A percentile compares a stretch with the other conserved stretches of the same genome.
Conservation (phyloP, 2,329 filamentous ascomycete genomes). For the Fragosphaeria purpurea region DNA sequence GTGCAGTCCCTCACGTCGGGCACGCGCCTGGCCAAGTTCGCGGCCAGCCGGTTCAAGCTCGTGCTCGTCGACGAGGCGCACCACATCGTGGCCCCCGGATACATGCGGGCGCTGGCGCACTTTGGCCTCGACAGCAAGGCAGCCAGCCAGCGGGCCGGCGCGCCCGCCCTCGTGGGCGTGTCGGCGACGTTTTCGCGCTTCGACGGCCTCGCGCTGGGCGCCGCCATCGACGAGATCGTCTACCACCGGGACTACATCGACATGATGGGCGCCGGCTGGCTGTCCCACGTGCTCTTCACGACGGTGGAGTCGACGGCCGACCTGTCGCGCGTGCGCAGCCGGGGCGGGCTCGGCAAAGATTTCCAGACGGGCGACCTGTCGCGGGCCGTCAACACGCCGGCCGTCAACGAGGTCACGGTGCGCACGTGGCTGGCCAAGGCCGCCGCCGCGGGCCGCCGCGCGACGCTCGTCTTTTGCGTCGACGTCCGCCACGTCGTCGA, state of each 20-base stretch:
- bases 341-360: slow-evolving; percentile 57
- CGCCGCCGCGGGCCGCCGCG: slow-evolving; percentile 41
- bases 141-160: slow-evolving; percentile 24
- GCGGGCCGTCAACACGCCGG: slow-evolving; percentile 67
- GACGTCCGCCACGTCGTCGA: slow-evolving; percentile 72
- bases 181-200: slow-evolving; percentile 67
- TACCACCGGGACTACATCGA: slow-evolving; percentile 71
- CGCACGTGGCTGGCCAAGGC: slow-evolving; percentile 78
- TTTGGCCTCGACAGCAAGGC: slow-evolving; percentile 54
- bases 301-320: slow-evolving; percentile 79
- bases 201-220: slow-evolving; percentile 72
- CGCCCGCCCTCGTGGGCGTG: slow-evolving; percentile 73
- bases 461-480: slow-evolving; percentile 89
- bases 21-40: slow-evolving; percentile 71
- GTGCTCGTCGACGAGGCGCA: slow-evolving; percentile 93
- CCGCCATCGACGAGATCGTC: slow-evolving; percentile 88
- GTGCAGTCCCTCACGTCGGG: slow-evolving; percentile 73
- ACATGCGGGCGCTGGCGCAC: slow-evolving; percentile 65
- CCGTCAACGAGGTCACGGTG: slow-evolving; percentile 75
- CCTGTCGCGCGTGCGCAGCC: slow-evolving; percentile 56
- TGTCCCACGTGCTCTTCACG: slow-evolving; percentile 86
- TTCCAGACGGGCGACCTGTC: slow-evolving; percentile 74
- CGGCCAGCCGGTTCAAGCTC: slow-evolving; percentile 72
- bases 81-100: slow-evolving; percentile 80
- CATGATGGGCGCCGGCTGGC: slow-evolving; percentile 78